These are phyloP conservation scores for Cryoendolithus antarcticus DNA, from an alignment of 2,329 filamentous ascomycete genomes.

Conservation along the genomic window DNA sequence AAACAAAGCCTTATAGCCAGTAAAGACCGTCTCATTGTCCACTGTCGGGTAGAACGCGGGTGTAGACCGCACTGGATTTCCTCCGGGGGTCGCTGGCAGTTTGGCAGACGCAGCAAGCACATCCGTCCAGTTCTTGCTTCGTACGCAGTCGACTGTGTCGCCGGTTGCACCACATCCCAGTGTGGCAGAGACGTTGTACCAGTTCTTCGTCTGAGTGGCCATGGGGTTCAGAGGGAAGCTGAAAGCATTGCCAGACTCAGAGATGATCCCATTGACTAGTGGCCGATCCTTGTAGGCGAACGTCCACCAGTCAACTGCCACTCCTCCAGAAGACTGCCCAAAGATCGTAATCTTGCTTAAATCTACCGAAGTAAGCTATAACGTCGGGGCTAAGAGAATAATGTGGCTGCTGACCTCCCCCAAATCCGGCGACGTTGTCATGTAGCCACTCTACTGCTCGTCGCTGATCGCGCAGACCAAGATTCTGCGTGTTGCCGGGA, in stretches of 20 bases:
- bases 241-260: slow-evolving; percentile 27
- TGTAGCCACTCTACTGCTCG: slow-evolving; percentile 40
- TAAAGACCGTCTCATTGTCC: slow-evolving; percentile 17
- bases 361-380: slow-evolving; percentile 9
- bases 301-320: slow-evolving; percentile 19
- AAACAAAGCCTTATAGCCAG: slow-evolving; percentile 13
- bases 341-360: slow-evolving; percentile 14
- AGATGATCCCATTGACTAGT: slow-evolving; percentile 26
- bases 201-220: slow-evolving; percentile 27
- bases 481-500: slow-evolving; percentile 27
- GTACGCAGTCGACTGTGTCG: slow-evolving; percentile 11
- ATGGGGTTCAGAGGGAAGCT: slow-evolving; percentile 33
- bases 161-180: slow-evolving; percentile 29
- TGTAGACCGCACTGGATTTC: slow-evolving; percentile 17
- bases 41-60: slow-evolving; percentile 15
- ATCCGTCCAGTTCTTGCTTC: slow-evolving; percentile 9
- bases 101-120: slow-evolving; percentile 9
- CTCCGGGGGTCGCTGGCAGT: slow-evolving; percentile 11
- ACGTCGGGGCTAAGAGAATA: too few species aligned
- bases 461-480: slow-evolving; percentile 43
- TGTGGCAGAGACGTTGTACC: slow-evolving; percentile 28
- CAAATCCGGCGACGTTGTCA: slow-evolving; percentile 39
- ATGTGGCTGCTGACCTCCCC: slow-evolving; percentile 22
- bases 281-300: slow-evolving; percentile 26
- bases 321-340: slow-evolving; percentile 18